phyloP scores from a whole-genome alignment of 2,329 filamentous ascomycete genomes.

The Penicillium griseofulvum region DNA sequence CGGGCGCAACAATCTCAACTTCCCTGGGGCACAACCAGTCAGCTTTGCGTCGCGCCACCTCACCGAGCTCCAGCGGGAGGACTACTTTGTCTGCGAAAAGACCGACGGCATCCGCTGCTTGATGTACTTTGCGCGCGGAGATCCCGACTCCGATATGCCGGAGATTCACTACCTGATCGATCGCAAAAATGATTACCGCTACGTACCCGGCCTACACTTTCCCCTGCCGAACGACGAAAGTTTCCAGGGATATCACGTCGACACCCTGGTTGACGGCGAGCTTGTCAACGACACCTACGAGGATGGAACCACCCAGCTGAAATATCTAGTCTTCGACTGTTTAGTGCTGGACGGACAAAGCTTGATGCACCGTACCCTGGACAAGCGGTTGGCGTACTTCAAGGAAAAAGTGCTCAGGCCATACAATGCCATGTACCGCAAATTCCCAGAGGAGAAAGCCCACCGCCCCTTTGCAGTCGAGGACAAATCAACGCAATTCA shows the following conservation, averaged over 20 bases:
- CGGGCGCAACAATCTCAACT: conserved; percentile 64
- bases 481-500: conserved; percentile 85
- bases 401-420: conserved; percentile 74
- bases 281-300: conserved; percentile 78
- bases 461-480: conserved; percentile 77
- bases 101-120: conserved; percentile 94
- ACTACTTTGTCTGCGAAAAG: conserved; percentile 98
- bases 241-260: conserved; percentile 65
- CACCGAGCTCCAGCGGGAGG: conserved; percentile 72
- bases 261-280: conserved; percentile 88
- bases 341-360: conserved; percentile 74
- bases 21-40: conserved; percentile 91
- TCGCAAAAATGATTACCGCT: conserved; percentile 97
- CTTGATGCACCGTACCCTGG: conserved; percentile 74
- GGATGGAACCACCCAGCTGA: conserved; percentile 66
- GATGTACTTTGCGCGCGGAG: conserved; percentile 71
- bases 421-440: conserved; percentile 70
- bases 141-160: conserved; percentile 54
- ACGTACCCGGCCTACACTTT: conserved; percentile 75
- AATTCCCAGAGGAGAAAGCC: conserved; percentile 67
- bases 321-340: conserved; percentile 92
- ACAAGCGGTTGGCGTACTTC: conserved; percentile 87
- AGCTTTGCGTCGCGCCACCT: conserved; percentile 83
- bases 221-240: conserved; percentile 65
- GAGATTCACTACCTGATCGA: conserved; percentile 93